These are phyloP conservation scores for Nannizzia gypsea DNA, from an alignment of 2,329 filamentous ascomycete genomes.

Conservation along the genomic window DNA sequence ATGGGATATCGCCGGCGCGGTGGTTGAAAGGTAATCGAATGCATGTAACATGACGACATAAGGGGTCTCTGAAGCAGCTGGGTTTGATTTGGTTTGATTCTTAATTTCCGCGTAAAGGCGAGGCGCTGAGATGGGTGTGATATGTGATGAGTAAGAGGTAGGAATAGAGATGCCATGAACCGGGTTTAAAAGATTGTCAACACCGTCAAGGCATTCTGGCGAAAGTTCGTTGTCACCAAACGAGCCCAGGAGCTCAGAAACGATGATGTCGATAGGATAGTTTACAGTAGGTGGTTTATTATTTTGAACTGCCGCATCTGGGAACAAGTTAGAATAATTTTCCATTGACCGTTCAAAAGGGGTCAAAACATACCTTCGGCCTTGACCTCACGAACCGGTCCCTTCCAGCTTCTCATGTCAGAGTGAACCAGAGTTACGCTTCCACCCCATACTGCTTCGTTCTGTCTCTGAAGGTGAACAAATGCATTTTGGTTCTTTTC, in stretches of 20 bases:
- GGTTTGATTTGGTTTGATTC: constrained; percentile 49
- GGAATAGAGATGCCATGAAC: constrained; percentile 86
- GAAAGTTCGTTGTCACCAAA: constrained; percentile 97
- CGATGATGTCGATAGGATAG: constrained; percentile 64
- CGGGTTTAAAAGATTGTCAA: constrained; percentile 75
- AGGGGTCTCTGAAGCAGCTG: constrained; percentile 72
- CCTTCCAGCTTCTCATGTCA: constrained; percentile 94
- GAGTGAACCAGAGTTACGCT: constrained; percentile 82
- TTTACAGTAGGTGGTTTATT: constrained; percentile 13
- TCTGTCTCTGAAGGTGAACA: constrained; percentile 79
- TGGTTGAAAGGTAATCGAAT: constrained; percentile 70
- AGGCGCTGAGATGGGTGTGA: constrained; percentile 84
- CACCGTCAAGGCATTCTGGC: constrained; percentile 90
- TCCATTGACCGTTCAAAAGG: not conserved
- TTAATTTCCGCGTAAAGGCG: constrained; percentile 72
- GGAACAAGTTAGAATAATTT: not conserved
- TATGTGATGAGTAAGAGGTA: constrained; percentile 79
- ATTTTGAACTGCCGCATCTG: constrained; percentile 27
- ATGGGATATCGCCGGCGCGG: constrained; percentile 21
- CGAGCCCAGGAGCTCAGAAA: constrained; percentile 83
- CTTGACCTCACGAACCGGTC: constrained; percentile 40
- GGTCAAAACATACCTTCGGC: not conserved
- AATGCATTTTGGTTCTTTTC: constrained; percentile 99
- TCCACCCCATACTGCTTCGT: constrained; percentile 66
- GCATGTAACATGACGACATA: constrained; percentile 91